Base-by-base conservation (phyloP, 129 eudicot genomes). In the Artemisia annua region DNA sequence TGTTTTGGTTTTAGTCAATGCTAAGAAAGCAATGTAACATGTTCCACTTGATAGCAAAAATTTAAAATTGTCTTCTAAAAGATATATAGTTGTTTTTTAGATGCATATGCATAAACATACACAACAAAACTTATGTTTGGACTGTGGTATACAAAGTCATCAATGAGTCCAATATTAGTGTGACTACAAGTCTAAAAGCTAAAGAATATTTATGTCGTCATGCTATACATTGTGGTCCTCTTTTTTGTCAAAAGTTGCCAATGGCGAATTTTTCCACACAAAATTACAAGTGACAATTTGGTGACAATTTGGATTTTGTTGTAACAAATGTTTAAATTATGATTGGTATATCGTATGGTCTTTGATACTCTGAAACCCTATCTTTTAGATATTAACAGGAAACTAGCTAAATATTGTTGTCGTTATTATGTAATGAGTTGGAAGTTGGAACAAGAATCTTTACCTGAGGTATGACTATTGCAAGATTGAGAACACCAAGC, bases 11-110 rank as follows among this genome's bases (percentile, higher is more conserved):
- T 64, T 83, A 74, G 73, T 57, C 69, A 69, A 49, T 64, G 70
- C 57, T 74, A 64, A 69, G 66, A 74, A 73, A 83, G 86, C 46
- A 63, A 63, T 22, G 86, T 24, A 72, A 54, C 79, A 77, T 77
- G 79, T 69, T 78, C 62, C 57, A 64, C 68, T 63, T 56, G 73
- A 78, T 64, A 6, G 72, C 54, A 35, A 54, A 63, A 53, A 19
- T 39, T 24, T 39, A 39, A 39, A 39, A 39, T 52, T 53, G 22
- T 43, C 32, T 77, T 15, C 26, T 48, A 56, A 75, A 67, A 13
- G 30, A 19, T 44, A 26, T 16, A 18, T 51, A 17, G n/a, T 14
- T 54, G 11, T 46, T 19, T 11, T 51, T 77, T 69, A 70, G 66
- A 35, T 71, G 11, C 20, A 78, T 53, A 18, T 22, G 43, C 28